Evolutionary conservation across 805 yeast species (phyloP).

Genomic region (Spathaspora gorwiae): DNA sequence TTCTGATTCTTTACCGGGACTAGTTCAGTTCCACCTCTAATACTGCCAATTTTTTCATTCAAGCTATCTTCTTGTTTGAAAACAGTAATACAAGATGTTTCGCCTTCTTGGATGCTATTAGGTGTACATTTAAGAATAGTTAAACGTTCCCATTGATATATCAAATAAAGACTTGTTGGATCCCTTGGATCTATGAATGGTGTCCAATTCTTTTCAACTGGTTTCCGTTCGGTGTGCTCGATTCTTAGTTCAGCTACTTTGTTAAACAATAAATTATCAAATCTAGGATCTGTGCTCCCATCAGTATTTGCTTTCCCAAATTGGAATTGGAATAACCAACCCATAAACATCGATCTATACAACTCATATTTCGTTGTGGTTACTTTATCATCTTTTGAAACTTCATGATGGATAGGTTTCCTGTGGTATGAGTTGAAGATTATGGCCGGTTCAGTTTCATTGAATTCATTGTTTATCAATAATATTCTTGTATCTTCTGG

Average conservation of each 20-base stretch:
- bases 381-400: conserved; percentile 1
- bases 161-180: conserved; percentile 21
- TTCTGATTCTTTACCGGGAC: conserved; percentile 14
- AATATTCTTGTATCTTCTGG: conserved; percentile 26
- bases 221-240: conserved; percentile 1
- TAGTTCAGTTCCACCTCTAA: conserved; percentile 35
- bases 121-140: conserved; percentile 22
- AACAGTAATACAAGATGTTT: conserved; percentile 2
- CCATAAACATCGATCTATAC: conserved; percentile 26
- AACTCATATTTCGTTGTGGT: not conserved
- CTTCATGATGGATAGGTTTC: conserved; percentile 5
- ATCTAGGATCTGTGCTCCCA: conserved; percentile 10
- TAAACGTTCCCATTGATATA: conserved; percentile 29
- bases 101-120: conserved; percentile 8
- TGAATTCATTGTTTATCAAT: conserved; percentile 13
- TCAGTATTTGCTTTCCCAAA: conserved; percentile 24
- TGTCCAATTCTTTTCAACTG: conserved; percentile 35
- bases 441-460: conserved; percentile 15
- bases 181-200: conserved; percentile 27
- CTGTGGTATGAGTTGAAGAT: conserved; percentile 10
- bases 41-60: conserved; percentile 21
- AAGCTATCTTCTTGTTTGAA: conserved; percentile 3
- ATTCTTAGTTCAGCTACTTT: conserved; percentile 18
- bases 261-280: conserved; percentile 13
- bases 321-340: conserved; percentile 32